Evolutionary conservation across 768 basidiomycete species (phyloP), one percentile per base, ranked within the genome.

Genomic region (Cubamyces lactineus): DNA sequence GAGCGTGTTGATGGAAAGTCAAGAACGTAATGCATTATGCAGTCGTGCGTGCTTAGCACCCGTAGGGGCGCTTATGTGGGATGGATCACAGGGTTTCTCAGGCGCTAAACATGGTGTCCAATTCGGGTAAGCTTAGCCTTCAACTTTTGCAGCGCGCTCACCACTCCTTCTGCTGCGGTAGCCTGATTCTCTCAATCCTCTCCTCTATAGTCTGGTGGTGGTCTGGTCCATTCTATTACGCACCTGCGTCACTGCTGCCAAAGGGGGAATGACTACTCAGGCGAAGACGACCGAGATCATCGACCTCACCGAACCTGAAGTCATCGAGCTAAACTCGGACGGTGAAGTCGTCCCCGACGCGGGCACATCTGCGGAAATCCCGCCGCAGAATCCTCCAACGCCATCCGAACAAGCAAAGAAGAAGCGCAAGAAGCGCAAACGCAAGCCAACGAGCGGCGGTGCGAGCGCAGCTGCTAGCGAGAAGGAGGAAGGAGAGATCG

Each of bases 281-380:
- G 21, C 11, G 5, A 57, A 53, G 12, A 15, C 62, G 26, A 42
- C 47, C 15, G 65, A 70, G 21, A 66, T 72, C 19, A 72, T 72
- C 30, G 71, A 72, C 54, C 62, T 72, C 42, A 72, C 71, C 15
- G 46, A 30, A 13, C 51, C 70, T 12, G 58, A 63, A 9, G 38
- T 65, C 47, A 68, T 72, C 49, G 65, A 68, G 30, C 57, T 72
- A 3, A 67, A 67, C 59, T 69, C 70, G 7, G 70, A 70, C 42
- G 66, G 60, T 19, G 63, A 67, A 11, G 40, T 60, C 26, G 39
- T 59, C 6, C 23, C 30, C 40, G 57, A 24, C 46, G 26, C 47
- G 24, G 28, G 21, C 11, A n/a, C 38, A 9, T 19, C 49, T 23
- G 9, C 58, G 5, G 23, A 61, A 42, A 30, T 2, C 26, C 47